Percentiles rank a stretch among this genome's conserved stretches.
Evolutionary conservation across 352 stramenopile species (phyloP).

Genomic region (Globisporangium barbulae): DNA sequence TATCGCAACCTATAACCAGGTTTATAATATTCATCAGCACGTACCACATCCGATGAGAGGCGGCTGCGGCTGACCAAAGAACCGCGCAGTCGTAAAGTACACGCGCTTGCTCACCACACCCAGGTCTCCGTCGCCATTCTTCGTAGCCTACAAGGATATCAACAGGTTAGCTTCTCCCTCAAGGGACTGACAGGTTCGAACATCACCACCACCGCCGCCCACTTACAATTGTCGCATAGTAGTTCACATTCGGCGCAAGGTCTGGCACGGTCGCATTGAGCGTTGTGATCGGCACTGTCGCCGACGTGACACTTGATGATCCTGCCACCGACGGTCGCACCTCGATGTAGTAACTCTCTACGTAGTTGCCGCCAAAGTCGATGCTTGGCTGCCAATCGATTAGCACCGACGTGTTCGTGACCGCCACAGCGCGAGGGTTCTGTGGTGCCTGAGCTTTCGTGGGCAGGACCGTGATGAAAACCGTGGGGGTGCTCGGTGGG

Average conservation of each 20-base stretch:
- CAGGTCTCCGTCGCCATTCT: constrained; percentile 23
- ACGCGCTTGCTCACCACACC: constrained; percentile 34
- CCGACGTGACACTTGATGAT: constrained; percentile 1
- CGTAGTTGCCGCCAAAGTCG: constrained; percentile 45
- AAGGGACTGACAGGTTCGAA: not conserved
- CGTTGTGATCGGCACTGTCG: constrained; percentile 17
- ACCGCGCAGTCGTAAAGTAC: constrained; percentile 36
- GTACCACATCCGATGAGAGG: constrained; percentile 51
- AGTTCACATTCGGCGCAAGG: constrained; percentile 27
- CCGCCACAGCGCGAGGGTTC: constrained; percentile 12
- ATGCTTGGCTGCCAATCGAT: constrained; percentile 34
- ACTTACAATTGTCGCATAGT: constrained; percentile 51
- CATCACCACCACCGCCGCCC: no score
- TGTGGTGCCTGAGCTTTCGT: constrained; percentile 34
- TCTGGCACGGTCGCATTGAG: constrained; percentile 22
- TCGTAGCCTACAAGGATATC: constrained; percentile 21
- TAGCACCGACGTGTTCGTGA: constrained; percentile 17
- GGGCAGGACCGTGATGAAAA: constrained; percentile 25
- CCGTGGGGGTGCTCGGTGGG: constrained; percentile 11
- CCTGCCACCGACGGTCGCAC: constrained; percentile 10
- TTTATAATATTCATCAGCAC: not conserved
- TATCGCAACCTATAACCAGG: not conserved
- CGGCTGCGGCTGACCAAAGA: constrained; percentile 33
- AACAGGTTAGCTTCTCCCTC: not conserved
- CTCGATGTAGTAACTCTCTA: constrained; percentile 35